Conservation (phyloP, 176 grass and related monocot species). For the Avena insularis region DNA sequence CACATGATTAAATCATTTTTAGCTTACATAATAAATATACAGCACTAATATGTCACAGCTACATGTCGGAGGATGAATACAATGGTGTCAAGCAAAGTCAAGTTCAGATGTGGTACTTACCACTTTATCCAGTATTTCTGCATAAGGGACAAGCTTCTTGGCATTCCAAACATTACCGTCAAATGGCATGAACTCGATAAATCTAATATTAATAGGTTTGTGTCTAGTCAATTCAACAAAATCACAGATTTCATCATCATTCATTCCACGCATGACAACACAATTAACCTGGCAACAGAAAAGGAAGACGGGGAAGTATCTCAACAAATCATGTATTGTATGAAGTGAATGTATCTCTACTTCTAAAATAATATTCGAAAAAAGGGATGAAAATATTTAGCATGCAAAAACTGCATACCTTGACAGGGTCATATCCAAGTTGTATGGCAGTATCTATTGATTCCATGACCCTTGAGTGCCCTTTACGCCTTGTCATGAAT, state of each 20-base stretch:
- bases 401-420: constrained; percentile 50
- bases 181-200: constrained; percentile 99
- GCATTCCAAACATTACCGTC: constrained; percentile 99
- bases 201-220: constrained; percentile 87
- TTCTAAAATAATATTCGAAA: background rate
- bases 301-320: background rate
- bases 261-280: constrained; percentile 90
- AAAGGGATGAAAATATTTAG: constrained; percentile 19
- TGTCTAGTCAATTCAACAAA: constrained; percentile 91
- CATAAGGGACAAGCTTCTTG: constrained; percentile 94
- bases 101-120: constrained; percentile 73
- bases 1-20: constrained; percentile 23
- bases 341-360: constrained; percentile 17
- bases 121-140: constrained; percentile 92
- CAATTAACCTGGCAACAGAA: constrained; percentile 75
- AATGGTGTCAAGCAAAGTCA: background rate
- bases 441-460: constrained; percentile 80
- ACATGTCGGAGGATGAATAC: constrained; percentile 17
- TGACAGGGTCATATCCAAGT: constrained; percentile 82
- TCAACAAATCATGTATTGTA: background rate
- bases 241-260: constrained; percentile 94
- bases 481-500: constrained; percentile 97
- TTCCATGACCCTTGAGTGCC: constrained; percentile 75
- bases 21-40: constrained; percentile 39
- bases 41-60: background rate